These are phyloP conservation scores for Hebeloma cylindrosporum DNA, from an alignment of 768 basidiomycete genomes.

Conservation along the genomic window DNA sequence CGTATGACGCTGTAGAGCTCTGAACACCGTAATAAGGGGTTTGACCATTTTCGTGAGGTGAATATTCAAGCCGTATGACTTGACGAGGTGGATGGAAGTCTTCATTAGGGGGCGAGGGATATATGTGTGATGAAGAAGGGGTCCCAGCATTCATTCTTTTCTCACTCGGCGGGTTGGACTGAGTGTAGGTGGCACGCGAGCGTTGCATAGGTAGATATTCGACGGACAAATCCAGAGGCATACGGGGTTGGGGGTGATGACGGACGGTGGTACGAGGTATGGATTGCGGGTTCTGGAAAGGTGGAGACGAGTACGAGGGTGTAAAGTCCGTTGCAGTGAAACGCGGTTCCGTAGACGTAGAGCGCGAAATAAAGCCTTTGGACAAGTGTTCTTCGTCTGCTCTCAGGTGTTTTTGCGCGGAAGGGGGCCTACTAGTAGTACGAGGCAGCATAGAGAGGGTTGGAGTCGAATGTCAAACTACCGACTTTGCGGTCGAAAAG, in stretches of 20 bases:
- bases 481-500: slow-evolving; percentile 6
- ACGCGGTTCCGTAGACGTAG: slow-evolving; percentile 6
- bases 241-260: not conserved
- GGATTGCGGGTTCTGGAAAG: slow-evolving; percentile 1
- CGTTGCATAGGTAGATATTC: no score
- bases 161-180: not conserved
- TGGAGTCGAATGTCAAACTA: slow-evolving; percentile 16
- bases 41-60: not conserved
- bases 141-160: not conserved
- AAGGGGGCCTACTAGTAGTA: slow-evolving; percentile 29
- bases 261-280: not conserved
- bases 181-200: not conserved
- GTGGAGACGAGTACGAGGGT: not conserved
- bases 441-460: slow-evolving; percentile 27
- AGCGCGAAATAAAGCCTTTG: slow-evolving; percentile 23
- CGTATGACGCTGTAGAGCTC: slow-evolving; percentile 8
- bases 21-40: not conserved
- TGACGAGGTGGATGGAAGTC: slow-evolving; percentile 4
- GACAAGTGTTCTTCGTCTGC: slow-evolving; percentile 14
- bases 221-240: no score
- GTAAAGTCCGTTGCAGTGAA: slow-evolving; percentile 2
- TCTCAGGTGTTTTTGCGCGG: slow-evolving; percentile 18
- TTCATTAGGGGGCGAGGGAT: slow-evolving; percentile 14
- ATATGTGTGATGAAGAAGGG: not conserved
- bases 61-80: slow-evolving; percentile 5